Conservation (phyloP, 2,329 filamentous ascomycete genomes). For the Beauveria sp. region DNA sequence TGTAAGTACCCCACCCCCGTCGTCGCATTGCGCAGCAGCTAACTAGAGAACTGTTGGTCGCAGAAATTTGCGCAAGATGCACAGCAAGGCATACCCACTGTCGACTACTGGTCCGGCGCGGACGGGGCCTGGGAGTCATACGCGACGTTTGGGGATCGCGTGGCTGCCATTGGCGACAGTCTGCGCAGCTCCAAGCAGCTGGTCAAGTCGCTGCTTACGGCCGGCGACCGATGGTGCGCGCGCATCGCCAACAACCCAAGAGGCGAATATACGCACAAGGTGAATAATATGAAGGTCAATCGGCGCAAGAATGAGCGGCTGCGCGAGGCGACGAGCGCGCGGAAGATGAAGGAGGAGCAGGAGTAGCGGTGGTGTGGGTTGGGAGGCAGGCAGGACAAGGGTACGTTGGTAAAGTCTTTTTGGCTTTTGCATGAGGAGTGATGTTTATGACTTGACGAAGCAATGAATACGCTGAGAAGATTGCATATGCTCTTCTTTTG, state of each 20-base stretch:
- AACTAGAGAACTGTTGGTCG: neutral
- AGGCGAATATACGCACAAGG: constrained; percentile 19
- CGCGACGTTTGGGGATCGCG: constrained; percentile 17
- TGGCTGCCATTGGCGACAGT: constrained; percentile 20
- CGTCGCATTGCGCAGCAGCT: neutral
- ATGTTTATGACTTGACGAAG: neutral
- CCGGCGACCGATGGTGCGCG: constrained; percentile 19
- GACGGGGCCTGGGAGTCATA: constrained; percentile 24
- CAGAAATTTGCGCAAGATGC: constrained; percentile 18
- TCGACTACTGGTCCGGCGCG: constrained; percentile 20
- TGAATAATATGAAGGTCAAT: constrained; percentile 20
- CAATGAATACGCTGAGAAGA: neutral
- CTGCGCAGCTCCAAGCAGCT: constrained; percentile 21
- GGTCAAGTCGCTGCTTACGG: constrained; percentile 21
- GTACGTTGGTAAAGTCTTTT: neutral
- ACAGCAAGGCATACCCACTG: constrained; percentile 20
- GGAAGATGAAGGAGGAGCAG: neutral
- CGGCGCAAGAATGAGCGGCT: constrained; percentile 16
- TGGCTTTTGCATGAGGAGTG: neutral
- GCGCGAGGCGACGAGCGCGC: neutral
- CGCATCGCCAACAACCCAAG: constrained; percentile 21
- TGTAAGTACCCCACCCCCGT: constrained; percentile 10
- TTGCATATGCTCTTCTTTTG: neutral
- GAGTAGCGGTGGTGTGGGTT: neutral
- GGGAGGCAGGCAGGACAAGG: neutral